phyloP scores from a whole-genome alignment of 352 stramenopile genomes.

The Plasmopara muralis region DNA sequence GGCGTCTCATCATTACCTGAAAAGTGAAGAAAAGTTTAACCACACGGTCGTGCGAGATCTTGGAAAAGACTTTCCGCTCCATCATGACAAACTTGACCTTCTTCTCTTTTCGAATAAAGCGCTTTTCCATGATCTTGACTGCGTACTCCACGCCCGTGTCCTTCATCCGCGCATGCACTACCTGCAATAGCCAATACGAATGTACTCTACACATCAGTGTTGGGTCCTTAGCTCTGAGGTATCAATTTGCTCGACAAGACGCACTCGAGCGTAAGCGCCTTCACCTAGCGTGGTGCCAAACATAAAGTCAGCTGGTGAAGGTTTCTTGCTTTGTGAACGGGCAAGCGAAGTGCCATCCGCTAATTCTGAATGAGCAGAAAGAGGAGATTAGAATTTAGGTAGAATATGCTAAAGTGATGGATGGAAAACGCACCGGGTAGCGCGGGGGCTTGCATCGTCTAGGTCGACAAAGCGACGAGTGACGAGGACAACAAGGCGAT shows the following conservation, averaged over 20 bases:
- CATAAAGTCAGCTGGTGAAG: constrained; percentile 83
- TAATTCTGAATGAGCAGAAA: constrained; percentile 19
- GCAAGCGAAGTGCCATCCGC: constrained; percentile 31
- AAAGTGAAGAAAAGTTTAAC: constrained; percentile 90
- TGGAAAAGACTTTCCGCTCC: constrained; percentile 88
- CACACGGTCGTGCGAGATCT: constrained; percentile 81
- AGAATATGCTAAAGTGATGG: background rate
- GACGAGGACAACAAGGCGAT: constrained; percentile 5
- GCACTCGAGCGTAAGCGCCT: constrained; percentile 76
- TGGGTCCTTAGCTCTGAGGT: background rate
- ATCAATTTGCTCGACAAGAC: constrained; percentile 9
- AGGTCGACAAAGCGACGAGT: constrained; percentile 13
- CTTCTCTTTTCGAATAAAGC: constrained; percentile 88
- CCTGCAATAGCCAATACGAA: constrained; percentile 19
- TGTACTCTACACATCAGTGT: background rate
- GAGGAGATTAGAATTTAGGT: background rate
- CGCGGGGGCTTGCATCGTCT: constrained; percentile 30
- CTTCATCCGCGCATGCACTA: constrained; percentile 87
- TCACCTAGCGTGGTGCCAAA: constrained; percentile 84
- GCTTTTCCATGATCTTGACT: constrained; percentile 91
- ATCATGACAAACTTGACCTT: constrained; percentile 91
- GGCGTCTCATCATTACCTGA: constrained; percentile 46
- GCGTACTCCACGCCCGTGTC: constrained; percentile 80
- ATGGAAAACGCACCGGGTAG: constrained; percentile 23
- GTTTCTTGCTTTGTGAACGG: constrained; percentile 53